phyloP scores from a whole-genome alignment of 2,329 filamentous ascomycete genomes.

The Fusarium avenaceum region DNA sequence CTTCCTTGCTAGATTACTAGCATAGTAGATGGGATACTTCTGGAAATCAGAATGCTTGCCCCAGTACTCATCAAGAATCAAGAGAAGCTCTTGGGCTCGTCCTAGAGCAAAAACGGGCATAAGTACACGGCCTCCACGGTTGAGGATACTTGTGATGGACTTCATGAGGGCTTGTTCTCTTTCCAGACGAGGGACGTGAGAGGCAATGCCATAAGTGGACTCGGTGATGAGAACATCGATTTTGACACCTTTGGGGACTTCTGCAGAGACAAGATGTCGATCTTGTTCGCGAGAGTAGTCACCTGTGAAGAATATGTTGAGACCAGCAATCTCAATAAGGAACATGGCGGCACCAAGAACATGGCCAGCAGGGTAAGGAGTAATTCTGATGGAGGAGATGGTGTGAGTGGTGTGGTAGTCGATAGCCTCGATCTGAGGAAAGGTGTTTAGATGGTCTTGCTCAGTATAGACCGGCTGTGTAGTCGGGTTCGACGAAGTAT shows the following conservation, averaged over 20 bases:
- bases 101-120: slow-evolving; percentile 97
- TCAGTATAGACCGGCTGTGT: slow-evolving; percentile 92
- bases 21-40: slow-evolving; percentile 96
- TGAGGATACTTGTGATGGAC: slow-evolving; percentile 89
- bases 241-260: slow-evolving; percentile 89
- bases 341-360: slow-evolving; percentile 99
- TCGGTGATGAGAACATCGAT: slow-evolving; percentile 98
- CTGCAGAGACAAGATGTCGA: slow-evolving; percentile 92
- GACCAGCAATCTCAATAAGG: slow-evolving; percentile 93
- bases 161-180: slow-evolving; percentile 96
- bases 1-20: slow-evolving; percentile 91
- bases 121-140: slow-evolving; percentile 90
- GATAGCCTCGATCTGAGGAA: slow-evolving; percentile 95
- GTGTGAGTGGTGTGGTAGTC: slow-evolving; percentile 99
- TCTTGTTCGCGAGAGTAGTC: slow-evolving; percentile 98
- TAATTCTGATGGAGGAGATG: slow-evolving; percentile 95
- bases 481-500: slow-evolving; percentile 72
- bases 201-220: slow-evolving; percentile 96
- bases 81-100: slow-evolving; percentile 89
- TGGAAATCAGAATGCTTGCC: slow-evolving; percentile 88
- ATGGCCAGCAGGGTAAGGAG: slow-evolving; percentile 95
- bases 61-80: slow-evolving; percentile 99
- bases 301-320: slow-evolving; percentile 97
- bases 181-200: slow-evolving; percentile 90
- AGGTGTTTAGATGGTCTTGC: slow-evolving; percentile 92